Percentiles rank a stretch among this genome's conserved stretches.
Evolutionary conservation across 2,329 filamentous ascomycete genomes (phyloP).

Genomic region (Fusarium falciforme): DNA sequence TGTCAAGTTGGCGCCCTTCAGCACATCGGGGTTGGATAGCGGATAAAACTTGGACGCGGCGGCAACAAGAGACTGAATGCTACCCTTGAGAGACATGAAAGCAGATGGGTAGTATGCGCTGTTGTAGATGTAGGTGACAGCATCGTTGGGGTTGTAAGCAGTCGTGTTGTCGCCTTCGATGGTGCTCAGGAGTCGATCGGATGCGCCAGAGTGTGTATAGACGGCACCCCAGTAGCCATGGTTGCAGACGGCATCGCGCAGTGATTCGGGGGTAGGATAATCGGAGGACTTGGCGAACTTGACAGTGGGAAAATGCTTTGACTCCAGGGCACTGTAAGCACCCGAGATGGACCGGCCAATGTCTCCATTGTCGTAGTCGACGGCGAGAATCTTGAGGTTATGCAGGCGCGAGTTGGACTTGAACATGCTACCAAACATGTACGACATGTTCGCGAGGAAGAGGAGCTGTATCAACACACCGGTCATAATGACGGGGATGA

Average conservation of each 20-base stretch:
- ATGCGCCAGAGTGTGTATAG: constrained; percentile 44
- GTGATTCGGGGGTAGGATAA: constrained; percentile 34
- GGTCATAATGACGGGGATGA: neutral
- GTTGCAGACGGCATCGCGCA: constrained; percentile 48
- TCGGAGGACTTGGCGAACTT: constrained; percentile 32
- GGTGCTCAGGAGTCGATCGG: constrained; percentile 43
- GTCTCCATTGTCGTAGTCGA: constrained; percentile 43
- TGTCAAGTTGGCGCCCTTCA: constrained; percentile 26
- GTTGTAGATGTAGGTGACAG: constrained; percentile 50
- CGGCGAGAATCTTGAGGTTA: constrained; percentile 37
- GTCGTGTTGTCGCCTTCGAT: constrained; percentile 35
- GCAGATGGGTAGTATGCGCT: constrained; percentile 48
- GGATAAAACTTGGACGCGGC: constrained; percentile 38
- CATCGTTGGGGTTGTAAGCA: constrained; percentile 46
- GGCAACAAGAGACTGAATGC: constrained; percentile 40
- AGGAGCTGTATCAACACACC: constrained; percentile 4
- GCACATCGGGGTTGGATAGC: constrained; percentile 4
- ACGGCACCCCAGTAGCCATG: constrained; percentile 51
- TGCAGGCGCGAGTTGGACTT: constrained; percentile 33
- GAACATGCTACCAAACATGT: constrained; percentile 47
- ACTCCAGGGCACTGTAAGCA: constrained; percentile 45
- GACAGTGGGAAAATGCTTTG: constrained; percentile 45
- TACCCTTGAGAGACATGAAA: constrained; percentile 40
- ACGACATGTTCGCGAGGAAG: constrained; percentile 32
- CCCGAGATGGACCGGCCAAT: constrained; percentile 45